phyloP scores from a whole-genome alignment of 768 basidiomycete genomes.

The Zangia roseola region DNA sequence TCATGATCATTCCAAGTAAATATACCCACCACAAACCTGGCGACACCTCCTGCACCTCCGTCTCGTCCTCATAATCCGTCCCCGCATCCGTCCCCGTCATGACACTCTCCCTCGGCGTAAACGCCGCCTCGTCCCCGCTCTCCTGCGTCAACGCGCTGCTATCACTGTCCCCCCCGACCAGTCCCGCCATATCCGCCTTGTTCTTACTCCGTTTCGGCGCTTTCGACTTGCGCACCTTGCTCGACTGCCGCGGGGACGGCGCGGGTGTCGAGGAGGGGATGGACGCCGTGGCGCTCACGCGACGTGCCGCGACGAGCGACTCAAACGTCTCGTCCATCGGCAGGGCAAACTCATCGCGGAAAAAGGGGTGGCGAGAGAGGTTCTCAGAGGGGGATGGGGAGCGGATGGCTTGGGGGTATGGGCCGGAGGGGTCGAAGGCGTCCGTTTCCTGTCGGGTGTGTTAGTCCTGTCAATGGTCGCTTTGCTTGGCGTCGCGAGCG shows the following conservation, averaged over 20 bases:
- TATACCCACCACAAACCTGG: slow-evolving; percentile 44
- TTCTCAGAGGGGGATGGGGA: slow-evolving; percentile 73
- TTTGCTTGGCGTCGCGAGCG: not conserved
- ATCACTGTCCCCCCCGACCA: slow-evolving; percentile 82
- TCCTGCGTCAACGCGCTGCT: slow-evolving; percentile 83
- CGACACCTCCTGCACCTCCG: slow-evolving; percentile 59
- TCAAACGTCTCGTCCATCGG: slow-evolving; percentile 64
- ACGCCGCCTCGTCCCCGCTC: slow-evolving; percentile 69
- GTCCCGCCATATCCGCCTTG: slow-evolving; percentile 60
- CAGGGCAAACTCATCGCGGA: slow-evolving; percentile 63
- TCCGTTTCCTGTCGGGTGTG: slow-evolving; percentile 40
- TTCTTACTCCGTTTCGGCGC: slow-evolving; percentile 46
- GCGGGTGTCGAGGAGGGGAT: slow-evolving; percentile 52
- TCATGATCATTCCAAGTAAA: slow-evolving; percentile 10
- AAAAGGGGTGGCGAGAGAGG: slow-evolving; percentile 67
- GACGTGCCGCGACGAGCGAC: slow-evolving; percentile 56
- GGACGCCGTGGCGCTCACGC: slow-evolving; percentile 63
- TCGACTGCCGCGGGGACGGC: slow-evolving; percentile 46
- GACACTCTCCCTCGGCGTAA: slow-evolving; percentile 63
- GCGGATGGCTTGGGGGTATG: slow-evolving; percentile 48
- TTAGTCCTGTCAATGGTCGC: not conserved
- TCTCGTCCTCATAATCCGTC: slow-evolving; percentile 72
- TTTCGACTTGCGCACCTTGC: slow-evolving; percentile 38
- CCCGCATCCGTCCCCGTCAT: slow-evolving; percentile 71
- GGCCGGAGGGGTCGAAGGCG: slow-evolving; percentile 43